Evolutionary conservation across 108 stramenopile species (phyloP).

Genomic region (Thalassiosira profunda): DNA sequence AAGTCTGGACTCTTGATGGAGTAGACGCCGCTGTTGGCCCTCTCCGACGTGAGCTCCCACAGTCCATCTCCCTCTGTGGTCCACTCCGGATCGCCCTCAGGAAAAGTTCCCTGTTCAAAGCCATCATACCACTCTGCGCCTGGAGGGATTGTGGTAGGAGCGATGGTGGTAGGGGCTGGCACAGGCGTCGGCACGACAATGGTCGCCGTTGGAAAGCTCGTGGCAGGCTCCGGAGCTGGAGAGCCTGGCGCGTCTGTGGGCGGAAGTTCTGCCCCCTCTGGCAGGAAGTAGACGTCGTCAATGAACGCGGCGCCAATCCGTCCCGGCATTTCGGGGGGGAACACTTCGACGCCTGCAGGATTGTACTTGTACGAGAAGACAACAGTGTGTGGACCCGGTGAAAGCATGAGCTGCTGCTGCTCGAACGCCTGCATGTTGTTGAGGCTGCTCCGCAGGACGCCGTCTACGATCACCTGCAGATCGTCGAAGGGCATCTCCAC

Average conservation of each 20-base stretch:
- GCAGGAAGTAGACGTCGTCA: background rate
- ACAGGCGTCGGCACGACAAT: background rate
- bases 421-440: background rate
- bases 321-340: background rate
- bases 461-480: conserved; percentile 4
- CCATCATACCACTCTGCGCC: conserved; percentile 16
- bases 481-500: conserved; percentile 11
- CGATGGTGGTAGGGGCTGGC: background rate
- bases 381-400: background rate
- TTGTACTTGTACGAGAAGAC: conserved; percentile 4
- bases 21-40: conserved; percentile 22
- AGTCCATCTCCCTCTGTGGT: conserved; percentile 21
- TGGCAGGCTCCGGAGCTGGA: background rate
- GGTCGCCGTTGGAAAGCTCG: too few species aligned
- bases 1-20: conserved; percentile 34
- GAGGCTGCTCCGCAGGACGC: background rate
- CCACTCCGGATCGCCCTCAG: conserved; percentile 10
- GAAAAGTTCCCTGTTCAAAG: conserved; percentile 23
- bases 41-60: conserved; percentile 21
- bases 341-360: background rate
- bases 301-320: background rate
- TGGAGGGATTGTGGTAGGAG: background rate
- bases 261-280: background rate
- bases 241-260: background rate
- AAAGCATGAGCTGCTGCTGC: background rate